Evolutionary conservation across 2,329 filamentous ascomycete species (phyloP).

Genomic region (Acrocalymma vagum): DNA sequence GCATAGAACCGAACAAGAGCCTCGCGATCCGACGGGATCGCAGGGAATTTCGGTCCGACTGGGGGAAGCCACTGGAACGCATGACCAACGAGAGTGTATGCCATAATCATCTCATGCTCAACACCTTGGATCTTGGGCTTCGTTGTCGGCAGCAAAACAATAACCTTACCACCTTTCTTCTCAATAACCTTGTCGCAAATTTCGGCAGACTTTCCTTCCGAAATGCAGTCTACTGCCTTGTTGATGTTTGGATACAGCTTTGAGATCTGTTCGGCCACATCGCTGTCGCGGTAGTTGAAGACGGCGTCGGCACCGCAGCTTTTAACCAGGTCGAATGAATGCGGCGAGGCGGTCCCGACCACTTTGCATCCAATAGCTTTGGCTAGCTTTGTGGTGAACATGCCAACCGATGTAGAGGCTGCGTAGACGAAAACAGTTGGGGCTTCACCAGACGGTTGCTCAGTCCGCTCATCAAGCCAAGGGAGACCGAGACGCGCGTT

Average conservation of each 20-base stretch:
- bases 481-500: slow-evolving; percentile 26
- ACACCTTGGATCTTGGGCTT: slow-evolving; percentile 25
- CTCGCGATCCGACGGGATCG: slow-evolving; percentile 27
- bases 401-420: slow-evolving; percentile 11
- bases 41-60: slow-evolving; percentile 38
- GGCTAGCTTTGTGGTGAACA: slow-evolving; percentile 15
- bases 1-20: slow-evolving; percentile 27
- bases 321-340: slow-evolving; percentile 18
- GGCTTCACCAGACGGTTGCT: not conserved
- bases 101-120: slow-evolving; percentile 28
- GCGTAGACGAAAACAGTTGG: slow-evolving; percentile 13
- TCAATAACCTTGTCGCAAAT: slow-evolving; percentile 35
- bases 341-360: slow-evolving; percentile 16
- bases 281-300: slow-evolving; percentile 49
- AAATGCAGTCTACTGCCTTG: slow-evolving; percentile 42
- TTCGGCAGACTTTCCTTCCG: slow-evolving; percentile 37
- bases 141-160: slow-evolving; percentile 29
- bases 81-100: slow-evolving; percentile 30
- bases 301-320: slow-evolving; percentile 16
- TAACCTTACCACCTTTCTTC: slow-evolving; percentile 36
- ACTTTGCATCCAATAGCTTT: slow-evolving; percentile 11
- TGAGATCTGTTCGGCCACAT: slow-evolving; percentile 5
- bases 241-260: slow-evolving; percentile 28
- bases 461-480: slow-evolving; percentile 1
- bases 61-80: slow-evolving; percentile 35